Evolutionary conservation across 306 rosid species (phyloP), one percentile per base, ranked within the genome.

Genomic region (Gynostemma pentaphyllum): DNA sequence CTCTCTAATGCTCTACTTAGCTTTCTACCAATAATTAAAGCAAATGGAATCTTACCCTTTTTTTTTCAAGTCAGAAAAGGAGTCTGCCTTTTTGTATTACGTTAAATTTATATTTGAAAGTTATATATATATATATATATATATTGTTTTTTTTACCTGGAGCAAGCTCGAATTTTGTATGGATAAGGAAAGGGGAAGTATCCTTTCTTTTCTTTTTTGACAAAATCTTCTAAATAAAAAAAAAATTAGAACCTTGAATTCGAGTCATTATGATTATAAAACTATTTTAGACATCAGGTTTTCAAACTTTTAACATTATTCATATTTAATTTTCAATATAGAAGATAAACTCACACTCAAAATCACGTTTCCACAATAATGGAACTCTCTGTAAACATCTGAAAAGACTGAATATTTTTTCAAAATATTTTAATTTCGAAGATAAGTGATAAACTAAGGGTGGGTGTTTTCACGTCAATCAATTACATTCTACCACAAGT

Each of bases 21-120:
- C 45, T 57, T 57, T 36, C 19, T 36, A 34, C 16, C 64, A 57
- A 57, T 57, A 57, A 57, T 57, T 37, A 42, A 34, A 21, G 9
- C 27, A 21, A 34, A 36, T 36, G 64, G 64, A 57, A 36, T 36
- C 46, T 57, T 11, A 5, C 46, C 2, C 2, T 57, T 42, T 57
- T 32, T 30, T 14, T 16, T 26, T 10, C 9, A 16, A n/a, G n/a
- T n/a, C 2, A 32, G 34, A 56, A 32, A 4, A 32, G 9, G 26
- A 24, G 0, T 16, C 5, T 53, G 1, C 62, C 9, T 24, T 55
- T 2, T 56, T 56, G 10, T 32, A 32, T 32, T 32, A 32, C 37
- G 37, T n/a, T 32, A 32, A 2, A 7, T 7, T 7, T 32, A 32
- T 32, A 32, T 32, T 32, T n/a, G n/a, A n/a, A n/a, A n/a, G n/a